Conservation (phyloP, 305 asterid genomes). For the Striga hermonthica region DNA sequence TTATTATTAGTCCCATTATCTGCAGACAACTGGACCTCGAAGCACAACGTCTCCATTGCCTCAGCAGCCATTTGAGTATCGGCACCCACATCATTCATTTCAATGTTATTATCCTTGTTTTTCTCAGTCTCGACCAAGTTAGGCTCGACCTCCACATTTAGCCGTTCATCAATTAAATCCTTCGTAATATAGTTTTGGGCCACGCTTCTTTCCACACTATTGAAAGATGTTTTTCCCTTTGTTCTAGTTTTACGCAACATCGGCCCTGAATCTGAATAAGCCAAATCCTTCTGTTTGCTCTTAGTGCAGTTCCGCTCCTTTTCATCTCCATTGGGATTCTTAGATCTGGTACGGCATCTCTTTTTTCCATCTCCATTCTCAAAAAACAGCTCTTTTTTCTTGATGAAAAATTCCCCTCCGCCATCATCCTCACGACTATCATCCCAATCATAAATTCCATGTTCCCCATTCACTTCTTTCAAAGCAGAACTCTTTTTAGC, state of each 20-base stretch:
- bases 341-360: constrained; percentile 47
- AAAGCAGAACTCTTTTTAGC: constrained; percentile 47
- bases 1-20: constrained; percentile 22
- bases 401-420: constrained; percentile 81
- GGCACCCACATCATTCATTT: constrained; percentile 51
- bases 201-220: constrained; percentile 29
- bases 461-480: constrained; percentile 38
- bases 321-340: constrained; percentile 38
- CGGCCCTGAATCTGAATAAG: constrained; percentile 48
- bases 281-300: constrained; percentile 37
- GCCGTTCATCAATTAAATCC: constrained; percentile 42
- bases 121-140: constrained; percentile 34
- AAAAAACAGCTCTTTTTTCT: constrained; percentile 62
- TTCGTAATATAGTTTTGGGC: constrained; percentile 39
- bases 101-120: constrained; percentile 35
- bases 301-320: constrained; percentile 29
- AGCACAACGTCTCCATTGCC: constrained; percentile 69
- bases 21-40: constrained; percentile 41
- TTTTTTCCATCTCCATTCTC: constrained; percentile 31
- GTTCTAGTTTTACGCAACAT: constrained; percentile 42
- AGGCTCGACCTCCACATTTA: constrained; percentile 34
- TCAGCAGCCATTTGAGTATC: constrained; percentile 97
- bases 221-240: constrained; percentile 35
- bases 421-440: constrained; percentile 80
- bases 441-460: constrained; percentile 72